A percentile compares a stretch with the other conserved stretches of the same genome.
phyloP scores from a whole-genome alignment of 2,329 filamentous ascomycete genomes.

The Phyllosticta citrichinensis region DNA sequence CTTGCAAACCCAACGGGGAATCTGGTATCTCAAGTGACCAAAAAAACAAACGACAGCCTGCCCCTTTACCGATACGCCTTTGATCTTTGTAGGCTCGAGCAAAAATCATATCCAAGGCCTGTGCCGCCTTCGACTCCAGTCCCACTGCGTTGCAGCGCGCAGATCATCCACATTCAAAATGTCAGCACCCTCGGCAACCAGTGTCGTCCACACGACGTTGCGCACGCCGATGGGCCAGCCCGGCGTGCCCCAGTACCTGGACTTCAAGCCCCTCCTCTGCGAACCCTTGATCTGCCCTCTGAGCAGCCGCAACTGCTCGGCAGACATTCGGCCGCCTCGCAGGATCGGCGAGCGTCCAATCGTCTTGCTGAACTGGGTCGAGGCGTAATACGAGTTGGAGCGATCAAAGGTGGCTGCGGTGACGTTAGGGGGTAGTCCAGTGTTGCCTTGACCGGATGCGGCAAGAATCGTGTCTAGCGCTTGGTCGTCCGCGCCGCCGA shows the following conservation, averaged over 20 bases:
- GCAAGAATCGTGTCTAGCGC: neutral
- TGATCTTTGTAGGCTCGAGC: neutral
- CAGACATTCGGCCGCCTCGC: constrained; percentile 38
- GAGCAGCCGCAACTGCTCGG: constrained; percentile 36
- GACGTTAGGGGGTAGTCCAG: constrained; percentile 28
- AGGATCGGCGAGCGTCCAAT: constrained; percentile 29
- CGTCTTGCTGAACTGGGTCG: constrained; percentile 43
- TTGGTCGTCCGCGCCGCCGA: neutral
- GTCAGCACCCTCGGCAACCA: constrained; percentile 44
- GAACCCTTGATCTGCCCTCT: constrained; percentile 44
- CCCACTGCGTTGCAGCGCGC: constrained; percentile 34
- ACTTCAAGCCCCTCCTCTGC: constrained; percentile 42
- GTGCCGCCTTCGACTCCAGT: constrained; percentile 33
- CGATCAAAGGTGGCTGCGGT: constrained; percentile 43
- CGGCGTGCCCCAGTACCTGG: constrained; percentile 48
- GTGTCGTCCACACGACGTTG: constrained; percentile 45
- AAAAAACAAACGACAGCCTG: neutral
- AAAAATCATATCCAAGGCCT: constrained; percentile 16
- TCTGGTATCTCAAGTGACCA: neutral
- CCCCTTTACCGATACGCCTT: neutral
- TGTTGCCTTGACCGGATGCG: constrained; percentile 34
- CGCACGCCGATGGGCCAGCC: constrained; percentile 44
- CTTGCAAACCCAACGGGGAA: neutral
- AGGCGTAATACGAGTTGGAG: constrained; percentile 58
- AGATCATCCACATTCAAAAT: constrained; percentile 51